Conservation (phyloP, 257 asterid species). For the Lavandula angustifolia region DNA sequence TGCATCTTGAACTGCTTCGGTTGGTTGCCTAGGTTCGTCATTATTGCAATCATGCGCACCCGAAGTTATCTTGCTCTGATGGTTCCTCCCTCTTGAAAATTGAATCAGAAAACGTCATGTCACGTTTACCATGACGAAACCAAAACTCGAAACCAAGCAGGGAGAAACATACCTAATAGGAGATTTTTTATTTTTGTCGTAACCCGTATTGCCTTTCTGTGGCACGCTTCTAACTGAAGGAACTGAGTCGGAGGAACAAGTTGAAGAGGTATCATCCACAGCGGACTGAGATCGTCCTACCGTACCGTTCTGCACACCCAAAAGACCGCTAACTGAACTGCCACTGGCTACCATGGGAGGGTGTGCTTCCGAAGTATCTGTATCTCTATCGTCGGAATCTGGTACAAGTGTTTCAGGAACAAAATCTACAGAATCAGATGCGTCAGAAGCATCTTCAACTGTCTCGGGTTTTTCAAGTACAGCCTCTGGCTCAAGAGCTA, state of each 20-base stretch:
- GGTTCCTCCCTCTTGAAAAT: conserved; percentile 55
- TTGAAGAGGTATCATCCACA: conserved; percentile 88
- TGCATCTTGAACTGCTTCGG: conserved; percentile 45
- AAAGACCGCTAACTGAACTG: conserved; percentile 38
- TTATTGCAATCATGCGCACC: conserved; percentile 48
- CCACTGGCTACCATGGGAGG: conserved; percentile 51
- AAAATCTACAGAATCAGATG: conserved; percentile 73
- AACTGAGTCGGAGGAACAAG: conserved; percentile 87
- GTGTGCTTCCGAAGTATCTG: conserved; percentile 54
- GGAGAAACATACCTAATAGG: conserved; percentile 50
- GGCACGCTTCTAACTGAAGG: conserved; percentile 57
- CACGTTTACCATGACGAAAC: neutral
- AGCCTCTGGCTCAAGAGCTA: conserved; percentile 28
- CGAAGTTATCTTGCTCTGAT: conserved; percentile 46
- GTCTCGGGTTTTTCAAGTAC: conserved; percentile 50
- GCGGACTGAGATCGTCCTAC: conserved; percentile 53
- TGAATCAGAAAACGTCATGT: conserved; percentile 14
- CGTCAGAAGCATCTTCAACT: conserved; percentile 73
- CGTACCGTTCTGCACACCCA: conserved; percentile 56
- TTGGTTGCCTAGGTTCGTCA: conserved; percentile 46
- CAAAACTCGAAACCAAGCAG: neutral
- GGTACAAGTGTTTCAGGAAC: conserved; percentile 51
- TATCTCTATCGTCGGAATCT: conserved; percentile 65
- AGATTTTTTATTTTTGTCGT: conserved; percentile 54
- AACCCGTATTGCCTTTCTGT: conserved; percentile 35